These are phyloP conservation scores for Aspergillus latus DNA, from an alignment of 2,329 filamentous ascomycete species.

Conservation along the genomic window DNA sequence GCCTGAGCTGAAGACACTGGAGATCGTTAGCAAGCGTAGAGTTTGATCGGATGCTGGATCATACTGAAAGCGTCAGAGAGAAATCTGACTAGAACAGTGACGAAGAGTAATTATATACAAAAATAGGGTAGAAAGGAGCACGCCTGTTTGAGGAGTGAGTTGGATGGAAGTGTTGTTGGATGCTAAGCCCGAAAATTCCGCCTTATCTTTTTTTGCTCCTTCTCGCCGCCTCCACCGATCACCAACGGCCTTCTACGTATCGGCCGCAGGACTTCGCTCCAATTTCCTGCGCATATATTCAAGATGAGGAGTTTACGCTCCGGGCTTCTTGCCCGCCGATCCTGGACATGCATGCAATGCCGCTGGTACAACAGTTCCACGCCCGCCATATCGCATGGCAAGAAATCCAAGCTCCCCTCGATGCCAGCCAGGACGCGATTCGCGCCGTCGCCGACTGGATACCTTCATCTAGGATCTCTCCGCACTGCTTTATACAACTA, in stretches of 20 bases:
- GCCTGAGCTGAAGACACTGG: constrained; percentile 43
- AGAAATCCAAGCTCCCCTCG: constrained; percentile 44
- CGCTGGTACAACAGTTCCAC: constrained; percentile 31
- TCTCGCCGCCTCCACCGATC: constrained; percentile 6
- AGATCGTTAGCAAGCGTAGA: constrained; percentile 21
- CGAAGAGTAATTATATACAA: not conserved
- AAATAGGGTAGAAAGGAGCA: not conserved
- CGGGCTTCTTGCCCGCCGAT: constrained; percentile 29
- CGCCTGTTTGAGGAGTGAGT: no score
- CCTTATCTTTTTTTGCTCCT: constrained; percentile 16
- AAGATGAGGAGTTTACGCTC: constrained; percentile 31
- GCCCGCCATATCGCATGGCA: constrained; percentile 32
- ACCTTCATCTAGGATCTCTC: constrained; percentile 86
- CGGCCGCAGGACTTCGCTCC: not conserved
- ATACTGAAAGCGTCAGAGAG: constrained; percentile 17
- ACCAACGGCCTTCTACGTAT: not conserved
- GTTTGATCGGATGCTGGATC: constrained; percentile 4
- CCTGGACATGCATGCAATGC: constrained; percentile 40
- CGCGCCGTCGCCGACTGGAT: constrained; percentile 92
- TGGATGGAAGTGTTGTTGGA: not conserved
- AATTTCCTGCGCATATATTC: not conserved
- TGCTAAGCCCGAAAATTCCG: constrained; percentile 17
- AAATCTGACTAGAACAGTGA: not conserved
- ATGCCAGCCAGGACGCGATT: constrained; percentile 76
- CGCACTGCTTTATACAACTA: constrained; percentile 96